A percentile compares a stretch with the other conserved stretches of the same genome.
These are phyloP conservation scores for Mycena chlorophos DNA, from an alignment of 768 basidiomycete species.

Conservation along the genomic window DNA sequence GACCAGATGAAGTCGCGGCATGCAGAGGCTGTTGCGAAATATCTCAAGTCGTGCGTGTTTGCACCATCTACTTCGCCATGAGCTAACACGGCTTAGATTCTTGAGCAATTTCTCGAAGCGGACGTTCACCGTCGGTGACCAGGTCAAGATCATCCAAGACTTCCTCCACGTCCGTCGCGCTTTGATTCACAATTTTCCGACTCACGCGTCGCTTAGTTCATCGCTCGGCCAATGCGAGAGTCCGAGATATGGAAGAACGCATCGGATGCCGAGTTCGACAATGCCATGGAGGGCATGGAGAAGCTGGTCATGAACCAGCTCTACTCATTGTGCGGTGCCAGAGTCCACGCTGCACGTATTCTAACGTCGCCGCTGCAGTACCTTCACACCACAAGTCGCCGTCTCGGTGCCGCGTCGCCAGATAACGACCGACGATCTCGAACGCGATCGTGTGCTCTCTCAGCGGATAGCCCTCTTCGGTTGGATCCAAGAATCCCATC, in stretches of 20 bases:
- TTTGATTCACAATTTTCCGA: slow-evolving; percentile 11
- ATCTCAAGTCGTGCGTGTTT: slow-evolving; percentile 83
- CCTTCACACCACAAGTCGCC: slow-evolving; percentile 85
- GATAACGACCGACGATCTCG: slow-evolving; percentile 93
- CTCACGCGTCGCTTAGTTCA: slow-evolving; percentile 60
- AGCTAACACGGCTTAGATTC: slow-evolving; percentile 54
- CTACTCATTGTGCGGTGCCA: slow-evolving; percentile 80
- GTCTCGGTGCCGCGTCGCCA: slow-evolving; percentile 66
- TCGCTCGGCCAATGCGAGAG: slow-evolving; percentile 82
- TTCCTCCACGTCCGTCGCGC: slow-evolving; percentile 70
- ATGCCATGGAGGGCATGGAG: slow-evolving; percentile 98
- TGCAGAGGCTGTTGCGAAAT: slow-evolving; percentile 93
- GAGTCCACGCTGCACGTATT: neutral
- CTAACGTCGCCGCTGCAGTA: slow-evolving; percentile 49
- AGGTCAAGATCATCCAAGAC: slow-evolving; percentile 93
- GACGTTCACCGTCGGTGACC: slow-evolving; percentile 89
- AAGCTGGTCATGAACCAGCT: slow-evolving; percentile 98
- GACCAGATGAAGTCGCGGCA: slow-evolving; percentile 89
- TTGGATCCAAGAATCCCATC: slow-evolving; percentile 87
- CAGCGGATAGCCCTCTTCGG: slow-evolving; percentile 90
- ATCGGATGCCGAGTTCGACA: slow-evolving; percentile 86
- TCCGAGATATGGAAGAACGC: slow-evolving; percentile 81
- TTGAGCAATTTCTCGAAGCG: slow-evolving; percentile 90
- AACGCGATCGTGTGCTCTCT: slow-evolving; percentile 85
- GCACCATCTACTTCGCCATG: slow-evolving; percentile 2